phyloP scores from a whole-genome alignment of 345 rosid species.

The Erodium maritimum region DNA sequence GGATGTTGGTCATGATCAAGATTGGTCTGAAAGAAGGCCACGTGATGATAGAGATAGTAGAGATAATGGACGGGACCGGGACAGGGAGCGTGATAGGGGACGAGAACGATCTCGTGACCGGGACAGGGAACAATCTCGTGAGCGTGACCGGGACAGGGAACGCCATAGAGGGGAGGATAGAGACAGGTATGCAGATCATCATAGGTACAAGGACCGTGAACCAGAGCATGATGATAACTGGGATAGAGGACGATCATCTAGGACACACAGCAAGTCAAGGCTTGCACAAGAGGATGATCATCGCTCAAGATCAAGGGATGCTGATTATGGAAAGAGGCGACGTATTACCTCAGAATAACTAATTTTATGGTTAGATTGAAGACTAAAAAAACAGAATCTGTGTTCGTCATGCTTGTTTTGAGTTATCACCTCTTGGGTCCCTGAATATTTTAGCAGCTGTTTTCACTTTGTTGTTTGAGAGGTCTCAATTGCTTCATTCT shows the following conservation, averaged over 20 bases:
- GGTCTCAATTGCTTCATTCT: background rate
- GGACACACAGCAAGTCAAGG: slow-evolving; percentile 52
- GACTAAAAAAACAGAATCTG: background rate
- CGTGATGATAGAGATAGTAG: slow-evolving; percentile 44
- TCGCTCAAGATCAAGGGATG: slow-evolving; percentile 60
- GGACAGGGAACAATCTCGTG: slow-evolving; percentile 44
- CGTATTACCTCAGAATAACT: slow-evolving; percentile 46
- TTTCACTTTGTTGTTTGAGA: background rate
- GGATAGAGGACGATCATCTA: slow-evolving; percentile 54
- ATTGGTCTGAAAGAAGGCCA: slow-evolving; percentile 48
- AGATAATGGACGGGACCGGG: slow-evolving; percentile 39
- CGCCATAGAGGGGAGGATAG: slow-evolving; percentile 45
- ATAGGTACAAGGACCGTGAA: slow-evolving; percentile 45
- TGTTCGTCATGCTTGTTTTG: background rate
- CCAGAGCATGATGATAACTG: slow-evolving; percentile 54
- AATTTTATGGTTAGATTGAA: background rate
- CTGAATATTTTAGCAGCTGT: slow-evolving; percentile 6
- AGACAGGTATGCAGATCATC: slow-evolving; percentile 48
- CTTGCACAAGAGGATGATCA: slow-evolving; percentile 52
- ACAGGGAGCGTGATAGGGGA: slow-evolving; percentile 46
- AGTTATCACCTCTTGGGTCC: background rate
- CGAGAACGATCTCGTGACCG: slow-evolving; percentile 57
- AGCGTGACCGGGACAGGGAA: slow-evolving; percentile 55
- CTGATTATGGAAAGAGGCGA: slow-evolving; percentile 76
- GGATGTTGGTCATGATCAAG: slow-evolving; percentile 45